Evolutionary conservation across 2,329 filamentous ascomycete genomes (phyloP), one percentile per base, ranked within the genome.

Genomic region (Sphaerulina populicola): DNA sequence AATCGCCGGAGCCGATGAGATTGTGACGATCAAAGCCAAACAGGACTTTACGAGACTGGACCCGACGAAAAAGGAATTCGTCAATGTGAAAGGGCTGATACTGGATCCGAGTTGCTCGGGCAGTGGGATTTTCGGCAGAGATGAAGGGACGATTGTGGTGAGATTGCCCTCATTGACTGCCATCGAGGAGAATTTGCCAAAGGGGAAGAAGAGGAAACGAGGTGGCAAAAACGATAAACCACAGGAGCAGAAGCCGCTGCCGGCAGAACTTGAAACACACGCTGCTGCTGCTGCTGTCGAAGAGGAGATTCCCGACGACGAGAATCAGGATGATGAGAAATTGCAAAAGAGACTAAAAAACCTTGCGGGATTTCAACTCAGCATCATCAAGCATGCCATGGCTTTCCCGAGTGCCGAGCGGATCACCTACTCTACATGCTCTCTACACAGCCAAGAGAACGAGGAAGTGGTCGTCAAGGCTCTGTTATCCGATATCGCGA

Each of bases 101-200:
- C 77, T 98, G 1, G 93, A 98, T 65, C 93, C 93, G 0, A 95
- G 88, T 66, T 98, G 93, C 66, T 96, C 90, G 1, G 93, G 93
- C 0, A 96, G 88, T 65, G 93, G 93, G 1, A 98, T 98, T 50
- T 81, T 96, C 21, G 88, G 90, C 2, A 79, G 93, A 15, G 89
- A 96, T 60, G 86, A 89, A 41, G 79, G 83, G 66, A 82, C 51
- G 11, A 38, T 88, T 4, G 71, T 78, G 57, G 68, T 93, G 37
- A 75, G 83, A 55, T 73, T 94, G 2, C 81, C 75, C n/a, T 60
- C 63, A 6, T 52, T 59, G 29, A 57, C 59, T 39, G 52, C 55
- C 3, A 14, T 35, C 2, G 49, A 57, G 6, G 48, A 53, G 10
- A 9, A 44, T 12, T 41, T 33, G 14, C 30, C 55, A 8, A 53